A percentile compares a stretch with the other conserved stretches of the same genome.
These are phyloP conservation scores for Coleophoma eucalyptorum DNA, from an alignment of 2,329 filamentous ascomycete species.

Conservation along the genomic window DNA sequence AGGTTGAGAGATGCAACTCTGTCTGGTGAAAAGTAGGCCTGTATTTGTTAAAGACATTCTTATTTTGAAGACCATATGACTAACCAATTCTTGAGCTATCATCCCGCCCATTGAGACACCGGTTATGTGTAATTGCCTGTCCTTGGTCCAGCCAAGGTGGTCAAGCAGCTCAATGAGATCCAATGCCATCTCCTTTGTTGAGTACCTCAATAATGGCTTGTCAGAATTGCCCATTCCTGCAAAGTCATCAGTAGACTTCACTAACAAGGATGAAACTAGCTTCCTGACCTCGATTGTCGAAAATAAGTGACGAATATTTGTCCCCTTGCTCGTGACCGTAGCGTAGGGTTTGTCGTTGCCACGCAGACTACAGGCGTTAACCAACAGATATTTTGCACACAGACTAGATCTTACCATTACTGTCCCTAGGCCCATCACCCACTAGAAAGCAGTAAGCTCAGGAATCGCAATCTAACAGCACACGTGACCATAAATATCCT, in stretches of 20 bases:
- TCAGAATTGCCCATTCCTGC: constrained; percentile 70
- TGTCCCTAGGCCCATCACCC: constrained; percentile 77
- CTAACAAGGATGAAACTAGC: background rate
- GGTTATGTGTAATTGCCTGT: constrained; percentile 60
- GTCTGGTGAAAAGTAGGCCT: constrained; percentile 45
- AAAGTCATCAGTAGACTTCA: constrained; percentile 3
- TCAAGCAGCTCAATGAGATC: constrained; percentile 69
- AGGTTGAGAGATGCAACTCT: constrained; percentile 54
- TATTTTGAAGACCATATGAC: constrained; percentile 15
- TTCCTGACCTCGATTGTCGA: constrained; percentile 68
- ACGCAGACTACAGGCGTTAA: constrained; percentile 44
- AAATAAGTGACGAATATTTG: constrained; percentile 68
- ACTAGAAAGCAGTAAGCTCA: constrained; percentile 39
- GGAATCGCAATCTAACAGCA: constrained; percentile 7
- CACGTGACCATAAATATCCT: background rate
- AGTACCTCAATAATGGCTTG: constrained; percentile 74
- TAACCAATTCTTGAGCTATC: constrained; percentile 79
- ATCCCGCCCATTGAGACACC: constrained; percentile 88
- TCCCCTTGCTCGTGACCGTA: constrained; percentile 70
- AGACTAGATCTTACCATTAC: constrained; percentile 33
- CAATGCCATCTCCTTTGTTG: constrained; percentile 78
- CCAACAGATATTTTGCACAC: background rate
- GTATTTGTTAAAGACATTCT: background rate
- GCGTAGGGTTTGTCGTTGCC: constrained; percentile 80
- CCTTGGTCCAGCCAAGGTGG: constrained; percentile 64